phyloP scores from a whole-genome alignment of 2,329 filamentous ascomycete species.

The Cryphonectria carpinicola region DNA sequence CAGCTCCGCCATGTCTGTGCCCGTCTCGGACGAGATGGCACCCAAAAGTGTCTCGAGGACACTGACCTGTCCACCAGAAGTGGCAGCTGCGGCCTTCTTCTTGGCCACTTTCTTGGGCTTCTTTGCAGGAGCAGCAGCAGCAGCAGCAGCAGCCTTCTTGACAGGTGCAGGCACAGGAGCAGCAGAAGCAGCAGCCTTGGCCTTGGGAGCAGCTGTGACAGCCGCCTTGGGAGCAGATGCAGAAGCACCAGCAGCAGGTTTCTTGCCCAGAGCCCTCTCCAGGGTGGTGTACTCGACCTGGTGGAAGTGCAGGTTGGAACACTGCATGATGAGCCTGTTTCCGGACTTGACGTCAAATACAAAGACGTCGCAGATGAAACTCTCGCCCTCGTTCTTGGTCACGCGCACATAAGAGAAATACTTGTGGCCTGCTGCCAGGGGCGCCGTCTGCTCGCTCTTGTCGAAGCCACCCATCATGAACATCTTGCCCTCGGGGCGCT shows the following conservation, averaged over 20 bases:
- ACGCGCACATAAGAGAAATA: constrained; percentile 32
- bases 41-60: constrained; percentile 14
- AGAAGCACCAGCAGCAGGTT: background rate
- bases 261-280: constrained; percentile 23
- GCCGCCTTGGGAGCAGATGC: background rate
- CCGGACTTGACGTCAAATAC: constrained; percentile 30
- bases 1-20: constrained; percentile 28
- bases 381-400: constrained; percentile 27
- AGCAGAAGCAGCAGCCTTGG: background rate
- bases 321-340: constrained; percentile 30
- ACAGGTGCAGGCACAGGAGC: constrained; percentile 7
- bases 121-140: background rate
- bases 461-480: constrained; percentile 32
- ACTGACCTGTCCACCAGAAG: constrained; percentile 5
- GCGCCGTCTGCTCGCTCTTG: constrained; percentile 29
- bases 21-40: constrained; percentile 29
- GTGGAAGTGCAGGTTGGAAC: constrained; percentile 31
- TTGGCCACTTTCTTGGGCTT: constrained; percentile 11
- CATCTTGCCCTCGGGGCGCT: constrained; percentile 22
- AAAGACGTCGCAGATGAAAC: constrained; percentile 30
- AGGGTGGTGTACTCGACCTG: constrained; percentile 30
- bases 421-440: constrained; percentile 27
- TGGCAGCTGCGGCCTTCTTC: background rate
- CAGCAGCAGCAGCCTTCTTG: constrained; percentile 7
- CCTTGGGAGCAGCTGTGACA: constrained; percentile 9